Evolutionary conservation across 2,329 filamentous ascomycete genomes (phyloP), one percentile per base, ranked within the genome.

Genomic region (Fusarium scirpi): DNA sequence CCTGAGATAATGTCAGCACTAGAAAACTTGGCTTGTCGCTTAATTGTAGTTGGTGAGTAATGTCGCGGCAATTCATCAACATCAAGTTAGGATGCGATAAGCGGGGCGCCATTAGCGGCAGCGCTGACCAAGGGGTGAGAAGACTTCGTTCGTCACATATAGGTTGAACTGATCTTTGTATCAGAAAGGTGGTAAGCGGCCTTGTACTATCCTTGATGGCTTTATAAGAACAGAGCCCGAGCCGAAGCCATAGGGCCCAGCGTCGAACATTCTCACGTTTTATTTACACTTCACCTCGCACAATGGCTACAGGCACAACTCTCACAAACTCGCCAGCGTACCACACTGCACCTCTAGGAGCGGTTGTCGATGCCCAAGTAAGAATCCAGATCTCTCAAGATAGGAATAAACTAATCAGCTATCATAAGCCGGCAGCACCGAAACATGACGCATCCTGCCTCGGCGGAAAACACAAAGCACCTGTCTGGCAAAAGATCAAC

Each of bases 131-230:
- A 8, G 16, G 16, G 16, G 1, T 18, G 15, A 11, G 4, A 10
- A 10, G 34, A 10, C 11, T 16, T 6, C n/a, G 9, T 38, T 2
- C 18, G 34, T 9, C 4, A 18, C 9, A 38, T 16, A 38, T 16
- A 18, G 11, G 16, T 18, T 18, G 34, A 4, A 38, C 15, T 8
- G 8, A 3, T 38, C 15, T 38, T n/a, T 2, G 8, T n/a, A 38
- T 38, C 34, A 11, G 2, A n/a, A n/a, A n/a, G 8, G 6, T 7
- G 7, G 16, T n/a, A 8, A 15, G 16, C 34, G 34, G 34, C 7
- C 7, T 10, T 38, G 2, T 38, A 18, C 12, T n/a, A 16, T 3
- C 2, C 1, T n/a, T 3, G 34, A 10, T 0, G 7, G 6, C 29
- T 12, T 1, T 38, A 38, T 16, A 38, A 38, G 16, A 16, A 38